A percentile compares a stretch with the other conserved stretches of the same genome.
phyloP scores from a whole-genome alignment of 169 alveolate genomes.

The Plasmodium falciparum region DNA sequence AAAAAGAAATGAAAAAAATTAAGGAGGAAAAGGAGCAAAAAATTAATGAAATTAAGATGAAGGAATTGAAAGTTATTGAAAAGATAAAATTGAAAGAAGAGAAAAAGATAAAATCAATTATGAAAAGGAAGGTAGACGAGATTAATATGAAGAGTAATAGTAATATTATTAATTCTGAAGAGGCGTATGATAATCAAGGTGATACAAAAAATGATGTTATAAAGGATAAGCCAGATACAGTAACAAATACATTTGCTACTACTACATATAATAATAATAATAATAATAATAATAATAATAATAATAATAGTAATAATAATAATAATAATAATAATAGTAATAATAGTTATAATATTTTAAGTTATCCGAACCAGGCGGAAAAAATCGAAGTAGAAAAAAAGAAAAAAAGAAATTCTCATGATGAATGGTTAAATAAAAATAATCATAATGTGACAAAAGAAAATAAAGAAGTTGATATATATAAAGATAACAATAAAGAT shows the following conservation, averaged over 20 bases:
- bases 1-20: constrained; percentile 29
- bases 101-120: constrained; percentile 37
- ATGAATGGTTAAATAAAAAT: background rate
- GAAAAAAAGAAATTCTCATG: background rate
- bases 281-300: background rate
- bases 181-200: background rate
- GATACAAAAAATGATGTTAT: background rate
- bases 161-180: background rate
- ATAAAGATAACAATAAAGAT: background rate
- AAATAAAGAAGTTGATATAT: too few species aligned
- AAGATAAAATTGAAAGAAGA: constrained; percentile 69
- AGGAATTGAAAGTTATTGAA: constrained; percentile 62
- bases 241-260: too few species aligned
- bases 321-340: background rate
- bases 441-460: background rate
- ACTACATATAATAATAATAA: background rate
- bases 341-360: background rate
- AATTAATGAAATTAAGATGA: constrained; percentile 58
- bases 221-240: background rate
- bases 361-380: background rate
- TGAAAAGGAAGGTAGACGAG: constrained; percentile 20
- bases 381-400: background rate
- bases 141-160: background rate
- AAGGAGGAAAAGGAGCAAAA: constrained; percentile 36
- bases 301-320: background rate